phyloP scores from a whole-genome alignment of 257 asterid species.

The Sherardia arvensis region DNA sequence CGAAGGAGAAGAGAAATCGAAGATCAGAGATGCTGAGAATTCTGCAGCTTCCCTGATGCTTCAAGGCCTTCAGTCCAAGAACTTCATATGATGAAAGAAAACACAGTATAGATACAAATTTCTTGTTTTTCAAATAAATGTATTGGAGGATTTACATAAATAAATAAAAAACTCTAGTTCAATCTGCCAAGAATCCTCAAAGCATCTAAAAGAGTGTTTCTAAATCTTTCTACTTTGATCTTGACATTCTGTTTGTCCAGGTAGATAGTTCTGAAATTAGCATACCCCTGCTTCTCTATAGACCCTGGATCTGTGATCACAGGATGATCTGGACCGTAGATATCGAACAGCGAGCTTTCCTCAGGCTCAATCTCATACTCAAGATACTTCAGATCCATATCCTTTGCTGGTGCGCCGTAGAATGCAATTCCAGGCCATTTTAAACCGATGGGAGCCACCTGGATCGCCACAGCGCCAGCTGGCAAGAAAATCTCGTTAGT shows the following conservation, averaged over 20 bases:
- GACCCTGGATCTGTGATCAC: constrained; percentile 34
- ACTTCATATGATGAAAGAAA: constrained; percentile 15
- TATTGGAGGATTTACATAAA: neutral
- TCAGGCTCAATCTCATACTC: constrained; percentile 44
- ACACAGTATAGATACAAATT: neutral
- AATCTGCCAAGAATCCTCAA: constrained; percentile 17
- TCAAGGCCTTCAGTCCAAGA: constrained; percentile 26
- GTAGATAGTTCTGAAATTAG: constrained; percentile 22
- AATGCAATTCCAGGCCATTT: constrained; percentile 35
- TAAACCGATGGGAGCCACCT: constrained; percentile 31
- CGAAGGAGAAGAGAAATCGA: constrained; percentile 41
- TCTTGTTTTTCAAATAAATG: neutral
- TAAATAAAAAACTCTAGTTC: neutral
- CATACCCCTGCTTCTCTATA: constrained; percentile 25
- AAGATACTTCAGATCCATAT: constrained; percentile 37
- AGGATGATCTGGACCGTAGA: constrained; percentile 29
- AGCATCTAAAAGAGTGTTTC: constrained; percentile 43
- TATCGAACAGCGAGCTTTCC: constrained; percentile 41
- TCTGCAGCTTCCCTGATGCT: constrained; percentile 79
- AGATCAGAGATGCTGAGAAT: constrained; percentile 60
- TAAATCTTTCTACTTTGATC: constrained; percentile 36
- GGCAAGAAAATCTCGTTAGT: constrained; percentile 50
- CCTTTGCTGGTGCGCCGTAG: constrained; percentile 36
- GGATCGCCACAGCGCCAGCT: constrained; percentile 38
- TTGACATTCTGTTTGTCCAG: constrained; percentile 40